These are phyloP conservation scores for Acephala macrosclerotiorum DNA, from an alignment of 2,329 filamentous ascomycete genomes.

Conservation along the genomic window DNA sequence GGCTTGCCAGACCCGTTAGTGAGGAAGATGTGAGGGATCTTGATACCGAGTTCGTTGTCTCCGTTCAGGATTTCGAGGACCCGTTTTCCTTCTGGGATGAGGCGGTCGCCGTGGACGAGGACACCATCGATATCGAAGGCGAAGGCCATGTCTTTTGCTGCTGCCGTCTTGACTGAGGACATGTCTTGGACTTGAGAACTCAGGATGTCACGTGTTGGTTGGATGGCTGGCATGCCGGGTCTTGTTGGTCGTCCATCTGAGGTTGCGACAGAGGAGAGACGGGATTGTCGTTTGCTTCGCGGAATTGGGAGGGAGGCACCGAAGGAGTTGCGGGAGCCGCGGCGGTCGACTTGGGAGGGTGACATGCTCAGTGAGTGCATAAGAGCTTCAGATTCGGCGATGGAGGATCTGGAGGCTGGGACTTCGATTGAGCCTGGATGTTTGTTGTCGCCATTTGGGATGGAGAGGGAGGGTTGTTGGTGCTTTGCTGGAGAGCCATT, in stretches of 20 bases:
- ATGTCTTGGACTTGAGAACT: constrained; percentile 75
- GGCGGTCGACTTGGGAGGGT: constrained; percentile 71
- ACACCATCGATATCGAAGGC: constrained; percentile 83
- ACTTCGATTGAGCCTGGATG: constrained; percentile 65
- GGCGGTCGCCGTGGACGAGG: constrained; percentile 73
- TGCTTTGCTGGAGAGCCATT: constrained; percentile 31
- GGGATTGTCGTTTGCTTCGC: constrained; percentile 71
- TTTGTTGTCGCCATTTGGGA: constrained; percentile 52
- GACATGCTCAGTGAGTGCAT: constrained; percentile 77
- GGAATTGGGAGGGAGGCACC: constrained; percentile 77
- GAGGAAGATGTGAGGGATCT: constrained; percentile 77
- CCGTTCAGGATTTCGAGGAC: constrained; percentile 76
- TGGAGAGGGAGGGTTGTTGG: constrained; percentile 42
- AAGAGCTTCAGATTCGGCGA: constrained; percentile 71
- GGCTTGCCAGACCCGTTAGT: constrained; percentile 80
- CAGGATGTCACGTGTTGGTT: constrained; percentile 71
- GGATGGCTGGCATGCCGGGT: constrained; percentile 64
- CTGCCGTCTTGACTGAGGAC: constrained; percentile 67
- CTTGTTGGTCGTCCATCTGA: constrained; percentile 54
- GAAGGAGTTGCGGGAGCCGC: constrained; percentile 78
- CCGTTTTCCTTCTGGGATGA: constrained; percentile 72
- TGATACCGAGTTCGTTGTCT: constrained; percentile 80
- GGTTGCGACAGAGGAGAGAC: constrained; percentile 68
- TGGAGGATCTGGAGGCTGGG: constrained; percentile 71
- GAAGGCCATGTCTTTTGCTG: constrained; percentile 82